Percentiles rank a stretch among this genome's conserved stretches.
Evolutionary conservation across 2,329 filamentous ascomycete genomes (phyloP).

Genomic region (Dactylellina leptospora): DNA sequence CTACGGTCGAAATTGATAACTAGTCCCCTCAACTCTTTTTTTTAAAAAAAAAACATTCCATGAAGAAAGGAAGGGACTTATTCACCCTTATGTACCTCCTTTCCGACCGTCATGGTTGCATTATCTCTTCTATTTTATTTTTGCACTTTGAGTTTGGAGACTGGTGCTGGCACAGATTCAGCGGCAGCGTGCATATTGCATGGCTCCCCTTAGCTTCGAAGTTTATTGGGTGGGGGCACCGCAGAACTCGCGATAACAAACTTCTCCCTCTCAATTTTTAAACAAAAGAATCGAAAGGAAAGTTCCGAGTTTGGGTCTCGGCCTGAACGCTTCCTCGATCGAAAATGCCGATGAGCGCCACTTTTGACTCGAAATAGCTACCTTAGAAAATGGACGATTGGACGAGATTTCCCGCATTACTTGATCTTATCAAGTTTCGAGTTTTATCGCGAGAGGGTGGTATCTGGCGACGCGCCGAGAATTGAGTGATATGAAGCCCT

Average conservation of each 20-base stretch:
- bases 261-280: no score
- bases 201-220: neutral
- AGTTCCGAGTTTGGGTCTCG: neutral
- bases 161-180: neutral
- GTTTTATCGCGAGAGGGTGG: neutral
- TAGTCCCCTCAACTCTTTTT: no score
- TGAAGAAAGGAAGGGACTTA: no score
- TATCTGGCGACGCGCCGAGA: neutral
- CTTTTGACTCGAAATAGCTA: neutral
- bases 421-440: neutral
- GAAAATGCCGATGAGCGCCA: neutral
- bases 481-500: neutral
- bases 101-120: neutral
- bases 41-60: no score
- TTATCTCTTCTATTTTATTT: constrained; percentile 5
- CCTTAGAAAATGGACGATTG: neutral
- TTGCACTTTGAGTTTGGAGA: neutral
- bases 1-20: no score
- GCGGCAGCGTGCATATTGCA: constrained; percentile 19
- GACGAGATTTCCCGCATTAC: neutral
- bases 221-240: constrained; percentile 2
- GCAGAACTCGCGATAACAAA: no score
- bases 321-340: neutral
- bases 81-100: neutral
- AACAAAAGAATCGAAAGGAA: no score